Conservation (phyloP, 139 green algal species). For the Micromonas pusilla region DNA sequence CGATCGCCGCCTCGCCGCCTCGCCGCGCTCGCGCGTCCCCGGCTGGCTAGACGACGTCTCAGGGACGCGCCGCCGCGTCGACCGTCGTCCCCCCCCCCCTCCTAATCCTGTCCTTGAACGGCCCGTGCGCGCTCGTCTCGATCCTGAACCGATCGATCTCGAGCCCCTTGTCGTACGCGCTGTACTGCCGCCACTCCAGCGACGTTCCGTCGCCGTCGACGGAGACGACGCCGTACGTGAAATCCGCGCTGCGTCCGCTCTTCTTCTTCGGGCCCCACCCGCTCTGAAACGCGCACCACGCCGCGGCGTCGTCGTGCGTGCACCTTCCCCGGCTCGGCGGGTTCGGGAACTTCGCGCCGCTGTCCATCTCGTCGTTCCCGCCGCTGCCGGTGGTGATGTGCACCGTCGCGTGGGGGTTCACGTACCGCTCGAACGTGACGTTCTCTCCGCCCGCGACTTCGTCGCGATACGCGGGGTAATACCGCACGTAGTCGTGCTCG, state of each 20-base stretch:
- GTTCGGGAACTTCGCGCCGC: not conserved
- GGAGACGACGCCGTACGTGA: not conserved
- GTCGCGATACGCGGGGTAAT: not conserved
- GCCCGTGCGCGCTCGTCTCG: not conserved
- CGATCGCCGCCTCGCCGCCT: no score
- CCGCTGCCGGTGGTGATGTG: conserved; percentile 11
- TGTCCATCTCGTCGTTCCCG: conserved; percentile 2
- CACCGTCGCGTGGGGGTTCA: conserved; percentile 3
- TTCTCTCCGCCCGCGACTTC: not conserved
- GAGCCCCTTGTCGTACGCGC: not conserved
- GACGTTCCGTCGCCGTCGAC: not conserved
- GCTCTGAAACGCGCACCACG: conserved; percentile 14
- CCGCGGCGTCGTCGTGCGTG: not conserved
- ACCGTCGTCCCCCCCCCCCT: no score
- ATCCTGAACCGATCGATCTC: conserved; percentile 2
- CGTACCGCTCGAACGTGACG: not conserved
- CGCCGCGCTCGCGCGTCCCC: no score
- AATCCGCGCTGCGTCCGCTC: not conserved
- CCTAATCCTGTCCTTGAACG: no score
- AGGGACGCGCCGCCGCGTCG: no score
- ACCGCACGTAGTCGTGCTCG: conserved; percentile 19
- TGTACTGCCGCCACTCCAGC: not conserved
- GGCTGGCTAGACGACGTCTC: no score
- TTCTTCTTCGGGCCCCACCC: not conserved
- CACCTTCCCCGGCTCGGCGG: not conserved